Percentiles rank a stretch among this genome's conserved stretches.
Conservation (phyloP, 2,329 filamentous ascomycete genomes). For the Venturiaceae sp. region DNA sequence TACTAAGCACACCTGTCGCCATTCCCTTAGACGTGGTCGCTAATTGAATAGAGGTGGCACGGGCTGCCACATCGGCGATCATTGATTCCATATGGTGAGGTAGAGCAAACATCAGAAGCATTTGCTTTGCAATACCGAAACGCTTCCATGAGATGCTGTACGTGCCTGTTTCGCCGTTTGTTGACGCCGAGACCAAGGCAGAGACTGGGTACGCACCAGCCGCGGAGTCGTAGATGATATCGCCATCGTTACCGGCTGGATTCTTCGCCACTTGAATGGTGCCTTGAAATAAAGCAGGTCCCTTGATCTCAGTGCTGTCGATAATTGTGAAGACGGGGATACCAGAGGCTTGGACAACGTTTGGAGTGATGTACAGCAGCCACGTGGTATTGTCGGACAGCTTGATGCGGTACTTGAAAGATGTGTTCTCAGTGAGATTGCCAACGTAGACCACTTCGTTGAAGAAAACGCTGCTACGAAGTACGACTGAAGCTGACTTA, state of each 20-base stretch:
- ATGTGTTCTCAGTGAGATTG: slow-evolving; percentile 44
- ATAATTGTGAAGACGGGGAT: slow-evolving; percentile 15
- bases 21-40: slow-evolving; percentile 76
- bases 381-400: slow-evolving; percentile 60
- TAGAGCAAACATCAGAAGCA: slow-evolving; percentile 77
- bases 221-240: slow-evolving; percentile 63
- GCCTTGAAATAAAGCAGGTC: slow-evolving; percentile 61
- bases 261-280: slow-evolving; percentile 78
- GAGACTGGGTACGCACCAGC: slow-evolving; percentile 64
- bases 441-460: slow-evolving; percentile 40
- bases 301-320: slow-evolving; percentile 55
- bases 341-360: slow-evolving; percentile 25
- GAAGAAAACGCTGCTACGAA: slow-evolving; percentile 70
- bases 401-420: slow-evolving; percentile 66
- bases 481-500: slow-evolving; percentile 55
- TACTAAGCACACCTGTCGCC: slow-evolving; percentile 57
- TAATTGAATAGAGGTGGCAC: slow-evolving; percentile 37
- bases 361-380: slow-evolving; percentile 65
- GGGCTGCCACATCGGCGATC: slow-evolving; percentile 26
- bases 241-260: slow-evolving; percentile 45
- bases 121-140: slow-evolving; percentile 48
- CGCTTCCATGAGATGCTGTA: slow-evolving; percentile 69
- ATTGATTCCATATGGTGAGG: slow-evolving; percentile 81
- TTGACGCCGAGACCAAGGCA: slow-evolving; percentile 54
- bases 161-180: slow-evolving; percentile 40